Evolutionary conservation across 169 alveolate genomes (phyloP).

Genomic region (Neospora caninum): DNA sequence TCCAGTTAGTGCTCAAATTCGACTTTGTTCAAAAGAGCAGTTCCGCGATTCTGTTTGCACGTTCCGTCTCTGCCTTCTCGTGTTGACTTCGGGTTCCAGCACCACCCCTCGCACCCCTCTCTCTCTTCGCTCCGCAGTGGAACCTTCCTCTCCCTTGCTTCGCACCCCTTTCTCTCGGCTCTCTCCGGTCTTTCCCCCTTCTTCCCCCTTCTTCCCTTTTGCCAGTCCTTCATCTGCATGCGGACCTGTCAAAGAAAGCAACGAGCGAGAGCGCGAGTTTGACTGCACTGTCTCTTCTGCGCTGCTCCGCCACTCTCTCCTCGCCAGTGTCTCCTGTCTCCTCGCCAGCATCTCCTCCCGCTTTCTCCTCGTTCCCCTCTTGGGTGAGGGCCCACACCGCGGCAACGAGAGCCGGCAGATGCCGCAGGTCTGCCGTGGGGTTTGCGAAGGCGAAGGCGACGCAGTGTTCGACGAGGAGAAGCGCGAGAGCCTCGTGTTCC

Average conservation of each 20-base stretch:
- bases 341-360: not conserved
- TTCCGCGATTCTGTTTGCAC: too few relatives aligned
- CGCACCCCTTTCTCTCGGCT: too few relatives aligned
- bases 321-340: not conserved
- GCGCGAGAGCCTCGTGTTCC: not conserved
- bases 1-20: too few relatives aligned
- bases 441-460: not conserved
- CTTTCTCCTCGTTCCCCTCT: not conserved
- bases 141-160: not conserved
- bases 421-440: not conserved
- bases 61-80: too few relatives aligned
- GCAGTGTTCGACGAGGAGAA: not conserved
- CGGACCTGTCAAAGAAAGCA: conserved; percentile 13
- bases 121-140: not conserved
- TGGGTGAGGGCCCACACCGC: not conserved
- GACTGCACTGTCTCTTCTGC: not conserved
- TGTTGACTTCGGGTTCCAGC: too few relatives aligned
- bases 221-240: not conserved
- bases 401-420: not conserved
- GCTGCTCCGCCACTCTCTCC: not conserved
- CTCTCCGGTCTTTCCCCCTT: too few relatives aligned
- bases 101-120: not conserved
- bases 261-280: not conserved
- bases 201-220: too few relatives aligned
- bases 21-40: too few relatives aligned